Evolutionary conservation across 495 filamentous ascomycete genomes (phyloP).

Genomic region (Aspergillus incahuasiensis): DNA sequence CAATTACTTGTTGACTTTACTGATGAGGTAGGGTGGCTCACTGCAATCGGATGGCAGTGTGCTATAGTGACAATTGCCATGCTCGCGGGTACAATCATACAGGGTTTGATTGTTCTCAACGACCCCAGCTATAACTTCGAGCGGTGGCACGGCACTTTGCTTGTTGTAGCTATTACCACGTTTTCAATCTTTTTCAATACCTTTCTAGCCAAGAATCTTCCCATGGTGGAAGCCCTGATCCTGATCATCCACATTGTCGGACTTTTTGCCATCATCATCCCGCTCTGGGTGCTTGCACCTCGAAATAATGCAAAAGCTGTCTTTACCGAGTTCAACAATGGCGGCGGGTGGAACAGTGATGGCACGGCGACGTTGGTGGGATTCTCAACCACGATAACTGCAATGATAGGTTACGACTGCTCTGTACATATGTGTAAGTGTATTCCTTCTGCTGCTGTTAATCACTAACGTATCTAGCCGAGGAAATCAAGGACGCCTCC

Average conservation of each 20-base stretch:
- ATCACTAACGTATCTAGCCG: conserved; percentile 27
- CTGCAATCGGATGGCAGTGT: conserved; percentile 57
- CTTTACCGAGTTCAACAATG: conserved; percentile 50
- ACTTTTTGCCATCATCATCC: conserved; percentile 58
- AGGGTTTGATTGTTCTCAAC: conserved; percentile 54
- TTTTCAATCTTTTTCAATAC: conserved; percentile 55
- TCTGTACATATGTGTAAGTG: conserved; percentile 51
- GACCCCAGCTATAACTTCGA: conserved; percentile 41
- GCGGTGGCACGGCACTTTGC: conserved; percentile 57
- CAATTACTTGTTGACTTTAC: background rate
- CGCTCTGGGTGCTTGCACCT: conserved; percentile 50
- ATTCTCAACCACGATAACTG: conserved; percentile 45
- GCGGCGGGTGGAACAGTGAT: conserved; percentile 50
- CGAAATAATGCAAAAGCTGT: conserved; percentile 42
- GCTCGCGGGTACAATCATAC: conserved; percentile 54
- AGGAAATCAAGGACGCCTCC: conserved; percentile 55
- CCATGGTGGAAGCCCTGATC: conserved; percentile 53
- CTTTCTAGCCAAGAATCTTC: conserved; percentile 46
- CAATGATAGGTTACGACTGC: conserved; percentile 53
- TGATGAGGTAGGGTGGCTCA: conserved; percentile 49
- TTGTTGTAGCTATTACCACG: conserved; percentile 48
- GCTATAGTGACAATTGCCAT: conserved; percentile 50
- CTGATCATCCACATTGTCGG: conserved; percentile 58
- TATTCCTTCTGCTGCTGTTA: background rate
- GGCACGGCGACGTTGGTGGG: conserved; percentile 54